Evolutionary conservation across 768 basidiomycete species (phyloP).

Genomic region (Gyrodon lividus): DNA sequence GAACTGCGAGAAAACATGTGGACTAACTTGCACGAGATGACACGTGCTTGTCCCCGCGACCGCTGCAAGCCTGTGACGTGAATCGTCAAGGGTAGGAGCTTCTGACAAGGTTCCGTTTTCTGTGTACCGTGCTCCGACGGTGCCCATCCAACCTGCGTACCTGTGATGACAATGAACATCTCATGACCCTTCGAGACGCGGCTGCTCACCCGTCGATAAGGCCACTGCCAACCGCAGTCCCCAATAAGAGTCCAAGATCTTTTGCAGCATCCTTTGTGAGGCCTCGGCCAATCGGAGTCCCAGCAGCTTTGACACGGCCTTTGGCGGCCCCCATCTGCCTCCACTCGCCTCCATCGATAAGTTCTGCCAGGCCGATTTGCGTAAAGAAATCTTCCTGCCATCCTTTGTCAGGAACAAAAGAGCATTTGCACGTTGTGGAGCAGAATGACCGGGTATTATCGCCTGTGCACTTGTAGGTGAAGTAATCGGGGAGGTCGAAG

Average conservation of each 20-base stretch:
- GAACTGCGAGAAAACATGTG: background rate
- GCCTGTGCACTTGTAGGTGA: conserved; percentile 89
- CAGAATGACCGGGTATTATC: conserved; percentile 77
- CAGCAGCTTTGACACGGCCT: conserved; percentile 73
- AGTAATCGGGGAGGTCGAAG: conserved; percentile 92
- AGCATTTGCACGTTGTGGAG: conserved; percentile 95
- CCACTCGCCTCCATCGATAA: conserved; percentile 64
- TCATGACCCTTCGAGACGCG: background rate
- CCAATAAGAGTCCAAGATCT: conserved; percentile 81
- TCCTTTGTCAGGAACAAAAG: conserved; percentile 81
- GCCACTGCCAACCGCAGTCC: conserved; percentile 91
- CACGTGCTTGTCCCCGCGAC: conserved; percentile 97
- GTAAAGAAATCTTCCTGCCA: conserved; percentile 91
- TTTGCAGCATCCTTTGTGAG: conserved; percentile 75
- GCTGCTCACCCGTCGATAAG: conserved; percentile 86
- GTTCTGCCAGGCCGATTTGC: conserved; percentile 74
- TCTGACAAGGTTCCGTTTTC: conserved; percentile 52
- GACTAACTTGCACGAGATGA: conserved; percentile 79
- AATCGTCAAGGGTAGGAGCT: conserved; percentile 69
- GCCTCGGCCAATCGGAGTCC: conserved; percentile 80
- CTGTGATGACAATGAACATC: conserved; percentile 32
- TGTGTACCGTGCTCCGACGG: conserved; percentile 76
- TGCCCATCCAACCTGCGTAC: conserved; percentile 97
- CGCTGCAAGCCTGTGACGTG: conserved; percentile 79
- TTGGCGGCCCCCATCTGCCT: conserved; percentile 69